A percentile compares a stretch with the other conserved stretches of the same genome.
These are phyloP conservation scores for Brassica hybrid DNA, from an alignment of 441 rosid species.

Conservation along the genomic window DNA sequence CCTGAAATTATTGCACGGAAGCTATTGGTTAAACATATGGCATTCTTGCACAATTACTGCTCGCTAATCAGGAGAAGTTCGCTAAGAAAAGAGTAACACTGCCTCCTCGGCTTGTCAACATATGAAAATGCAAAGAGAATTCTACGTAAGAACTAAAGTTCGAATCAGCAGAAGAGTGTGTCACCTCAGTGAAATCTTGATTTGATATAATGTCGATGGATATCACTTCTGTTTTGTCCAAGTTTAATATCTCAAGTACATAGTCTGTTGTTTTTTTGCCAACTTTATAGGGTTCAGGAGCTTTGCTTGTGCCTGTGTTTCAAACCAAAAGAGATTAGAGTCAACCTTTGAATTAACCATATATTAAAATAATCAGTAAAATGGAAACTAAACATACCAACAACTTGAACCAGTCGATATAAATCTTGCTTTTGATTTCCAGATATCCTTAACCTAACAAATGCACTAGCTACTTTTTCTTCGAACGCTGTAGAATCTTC, in stretches of 20 bases:
- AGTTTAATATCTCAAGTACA: constrained; percentile 79
- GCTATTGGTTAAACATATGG: constrained; percentile 21
- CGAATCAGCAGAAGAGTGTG: constrained; percentile 21
- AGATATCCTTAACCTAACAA: constrained; percentile 86
- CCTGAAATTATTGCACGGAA: constrained; percentile 52
- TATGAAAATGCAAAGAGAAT: constrained; percentile 29
- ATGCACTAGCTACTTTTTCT: constrained; percentile 82
- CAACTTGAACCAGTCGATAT: constrained; percentile 91
- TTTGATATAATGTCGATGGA: constrained; percentile 89
- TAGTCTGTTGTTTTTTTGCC: constrained; percentile 75
- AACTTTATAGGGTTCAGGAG: constrained; percentile 78
- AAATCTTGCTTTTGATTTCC: constrained; percentile 94
- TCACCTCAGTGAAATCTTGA: constrained; percentile 96
- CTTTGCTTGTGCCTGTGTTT: constrained; percentile 77
- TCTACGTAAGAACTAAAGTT: constrained; percentile 2
- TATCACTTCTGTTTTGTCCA: constrained; percentile 80
- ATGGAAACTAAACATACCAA: constrained; percentile 54
- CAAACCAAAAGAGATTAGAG: constrained; percentile 27
- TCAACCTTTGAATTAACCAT: constrained; percentile 25
- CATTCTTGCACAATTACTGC: constrained; percentile 6
- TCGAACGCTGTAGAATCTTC: constrained; percentile 72
- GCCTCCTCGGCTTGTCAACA: constrained; percentile 19
- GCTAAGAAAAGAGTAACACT: constrained; percentile 18
- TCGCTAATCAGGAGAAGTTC: neutral
- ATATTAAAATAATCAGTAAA: constrained; percentile 15